Conservation (phyloP, 352 stramenopile species). For the Pythium volutum region DNA sequence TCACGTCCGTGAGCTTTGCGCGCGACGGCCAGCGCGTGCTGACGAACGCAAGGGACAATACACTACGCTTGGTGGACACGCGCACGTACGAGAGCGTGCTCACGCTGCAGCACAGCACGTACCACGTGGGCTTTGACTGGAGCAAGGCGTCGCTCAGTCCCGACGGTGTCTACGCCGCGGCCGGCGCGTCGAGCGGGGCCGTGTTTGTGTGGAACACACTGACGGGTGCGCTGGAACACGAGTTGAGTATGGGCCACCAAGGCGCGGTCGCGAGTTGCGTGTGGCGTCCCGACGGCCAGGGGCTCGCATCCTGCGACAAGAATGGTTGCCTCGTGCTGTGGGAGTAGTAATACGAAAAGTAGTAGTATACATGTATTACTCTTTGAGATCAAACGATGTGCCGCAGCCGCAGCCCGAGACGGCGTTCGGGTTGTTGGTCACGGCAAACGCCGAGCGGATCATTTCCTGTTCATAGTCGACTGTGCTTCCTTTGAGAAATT, state of each 20-base stretch:
- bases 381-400: slow-evolving; percentile 97
- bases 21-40: slow-evolving; percentile 42
- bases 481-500: slow-evolving; percentile 92
- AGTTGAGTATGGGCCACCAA: slow-evolving; percentile 59
- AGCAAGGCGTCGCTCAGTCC: slow-evolving; percentile 71
- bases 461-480: slow-evolving; percentile 98
- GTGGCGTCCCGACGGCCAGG: slow-evolving; percentile 63
- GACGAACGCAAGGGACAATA: slow-evolving; percentile 77
- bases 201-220: slow-evolving; percentile 67
- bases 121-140: slow-evolving; percentile 81
- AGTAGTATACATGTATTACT: slow-evolving; percentile 29
- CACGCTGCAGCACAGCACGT: slow-evolving; percentile 44
- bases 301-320: slow-evolving; percentile 76
- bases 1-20: slow-evolving; percentile 71
- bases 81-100: slow-evolving; percentile 53
- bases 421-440: slow-evolving; percentile 97
- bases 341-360: slow-evolving; percentile 35
- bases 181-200: slow-evolving; percentile 46
- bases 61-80: slow-evolving; percentile 60
- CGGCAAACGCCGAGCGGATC: slow-evolving; percentile 95
- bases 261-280: slow-evolving; percentile 74
- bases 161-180: slow-evolving; percentile 54
- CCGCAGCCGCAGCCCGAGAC: slow-evolving; percentile 97
- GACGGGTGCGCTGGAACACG: slow-evolving; percentile 47
- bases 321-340: slow-evolving; percentile 79